These are phyloP conservation scores for Salvia miltiorrhiza DNA, from an alignment of 257 asterid species.

Conservation along the genomic window DNA sequence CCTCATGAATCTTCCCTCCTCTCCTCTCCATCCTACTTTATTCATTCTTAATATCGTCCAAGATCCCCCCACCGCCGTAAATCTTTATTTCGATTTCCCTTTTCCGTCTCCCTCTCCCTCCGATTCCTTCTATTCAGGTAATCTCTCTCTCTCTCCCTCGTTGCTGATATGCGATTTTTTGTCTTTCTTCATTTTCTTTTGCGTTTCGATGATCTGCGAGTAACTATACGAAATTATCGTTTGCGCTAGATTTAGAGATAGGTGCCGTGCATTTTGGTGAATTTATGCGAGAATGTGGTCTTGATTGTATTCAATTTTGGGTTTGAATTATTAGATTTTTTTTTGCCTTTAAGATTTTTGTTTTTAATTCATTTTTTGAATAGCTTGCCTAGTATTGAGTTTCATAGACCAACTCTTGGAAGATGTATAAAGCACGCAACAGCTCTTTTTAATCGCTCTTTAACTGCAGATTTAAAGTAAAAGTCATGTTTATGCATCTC, in stretches of 20 bases:
- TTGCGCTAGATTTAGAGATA: not conserved
- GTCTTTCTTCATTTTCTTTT: not conserved
- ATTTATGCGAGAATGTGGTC: not conserved
- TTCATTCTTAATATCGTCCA: conserved; percentile 11
- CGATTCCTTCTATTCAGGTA: conserved; percentile 17
- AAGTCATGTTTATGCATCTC: not conserved
- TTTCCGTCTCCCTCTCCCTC: conserved; percentile 10
- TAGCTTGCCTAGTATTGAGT: conserved; percentile 5
- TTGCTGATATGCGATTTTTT: not conserved
- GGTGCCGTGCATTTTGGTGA: not conserved
- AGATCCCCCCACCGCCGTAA: conserved; percentile 29
- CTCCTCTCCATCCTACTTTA: not conserved
- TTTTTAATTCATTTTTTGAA: not conserved
- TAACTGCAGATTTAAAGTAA: no score
- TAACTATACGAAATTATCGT: not conserved
- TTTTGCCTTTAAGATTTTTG: not conserved
- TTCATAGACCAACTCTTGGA: not conserved
- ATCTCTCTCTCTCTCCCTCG: not conserved
- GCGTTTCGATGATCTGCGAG: conserved; percentile 11
- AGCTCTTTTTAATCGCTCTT: no score
- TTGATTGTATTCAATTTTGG: not conserved
- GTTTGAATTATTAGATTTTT: conserved; percentile 1
- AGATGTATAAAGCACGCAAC: not conserved
- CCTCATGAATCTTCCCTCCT: not conserved
- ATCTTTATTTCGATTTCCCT: conserved; percentile 7